Base-by-base conservation (phyloP, 2,329 filamentous ascomycete species). In the Uncinocarpus reesii region DNA sequence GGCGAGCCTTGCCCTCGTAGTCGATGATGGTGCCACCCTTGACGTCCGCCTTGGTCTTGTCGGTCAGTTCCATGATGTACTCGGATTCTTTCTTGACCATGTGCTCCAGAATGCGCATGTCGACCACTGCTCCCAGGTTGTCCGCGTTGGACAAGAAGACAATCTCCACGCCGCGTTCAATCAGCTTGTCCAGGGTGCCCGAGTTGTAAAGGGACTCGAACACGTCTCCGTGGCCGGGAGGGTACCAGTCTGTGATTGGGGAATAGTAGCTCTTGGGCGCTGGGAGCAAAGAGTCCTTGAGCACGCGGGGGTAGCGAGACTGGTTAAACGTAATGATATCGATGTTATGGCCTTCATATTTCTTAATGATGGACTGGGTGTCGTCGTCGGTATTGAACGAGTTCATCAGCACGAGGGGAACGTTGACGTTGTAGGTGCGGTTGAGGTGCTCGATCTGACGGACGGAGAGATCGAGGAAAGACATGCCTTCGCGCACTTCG, bases 1-100 rank as follows among this genome's bases (percentile, higher is more conserved):
- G 84, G 65, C 92, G 89, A 59, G 93, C 90, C 50, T 86, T 89
- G 63, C 90, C 90, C 68, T 98, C 92, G 72, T 95, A 95, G 75
- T 98, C 90, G 64, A 98, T 98, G 70, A 98, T 98, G 70, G 92
- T 98, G 74, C 92, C 92, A 82, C 92, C 92, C 85, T 98, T 98
- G 72, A 98, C 92, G 65, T 98, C 92, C 53, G 92, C 92, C 85
- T 98, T 98, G 73, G 92, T 98, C 88, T 96, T 98, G 79, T 96
- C 93, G 66, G 92, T 98, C 74, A 98, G 74, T 75, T 98, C 92
- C 92, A 98, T 98, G 67, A 98, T 90, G 78, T 98, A 98, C 76
- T 98, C 92, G 44, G 92, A 77, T 65, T 92, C 81, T 65, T 86
- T 90, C 80, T 96, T 87, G 51, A 93, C 86, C 92, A 98, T 96